Evolutionary conservation across 1,284 basidiomycete species (phyloP), one percentile per base, ranked within the genome.

Genomic region (Stereum hirsutum): DNA sequence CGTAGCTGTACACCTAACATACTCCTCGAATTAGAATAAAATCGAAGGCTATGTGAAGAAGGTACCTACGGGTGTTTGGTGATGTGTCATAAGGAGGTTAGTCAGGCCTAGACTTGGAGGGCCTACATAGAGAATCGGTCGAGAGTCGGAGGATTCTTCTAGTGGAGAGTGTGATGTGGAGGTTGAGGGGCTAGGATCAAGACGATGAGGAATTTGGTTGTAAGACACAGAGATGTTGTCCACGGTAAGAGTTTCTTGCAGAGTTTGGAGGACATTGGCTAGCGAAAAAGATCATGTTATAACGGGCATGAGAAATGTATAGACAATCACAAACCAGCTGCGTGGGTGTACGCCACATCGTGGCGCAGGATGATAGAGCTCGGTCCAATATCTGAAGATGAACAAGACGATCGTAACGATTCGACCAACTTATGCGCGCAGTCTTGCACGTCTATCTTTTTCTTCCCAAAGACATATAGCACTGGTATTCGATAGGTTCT

Each of bases 261-360:
- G n/a, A 50, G 33, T n/a, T 38, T 27, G 3, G 35, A 36, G 17
- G 35, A 26, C 20, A 49, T 26, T 5, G 21, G 30, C 19, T 50
- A n/a, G n/a, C n/a, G n/a, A n/a, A n/a, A n/a, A n/a, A n/a, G n/a
- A n/a, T n/a, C n/a, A n/a, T n/a, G n/a, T n/a, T n/a, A n/a, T n/a
- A n/a, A n/a, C n/a, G n/a, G n/a, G n/a, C n/a, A n/a, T n/a, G n/a
- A n/a, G n/a, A n/a, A n/a, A n/a, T n/a, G n/a, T n/a, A n/a, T n/a
- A n/a, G n/a, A n/a, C n/a, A n/a, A n/a, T 20, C 12, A 48, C 67
- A 43, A 49, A 85, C 86, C 75, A 51, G 78, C 70, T 42, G 65
- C 56, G 64, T 91, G 78, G n/a, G 82, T 71, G 57, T 89, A 94
- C 0, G 70, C 78, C 0, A 96, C 90, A 53, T 97, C 90, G 59